Base-by-base conservation (phyloP, 129 eudicot genomes). In the Artemisia argyi region DNA sequence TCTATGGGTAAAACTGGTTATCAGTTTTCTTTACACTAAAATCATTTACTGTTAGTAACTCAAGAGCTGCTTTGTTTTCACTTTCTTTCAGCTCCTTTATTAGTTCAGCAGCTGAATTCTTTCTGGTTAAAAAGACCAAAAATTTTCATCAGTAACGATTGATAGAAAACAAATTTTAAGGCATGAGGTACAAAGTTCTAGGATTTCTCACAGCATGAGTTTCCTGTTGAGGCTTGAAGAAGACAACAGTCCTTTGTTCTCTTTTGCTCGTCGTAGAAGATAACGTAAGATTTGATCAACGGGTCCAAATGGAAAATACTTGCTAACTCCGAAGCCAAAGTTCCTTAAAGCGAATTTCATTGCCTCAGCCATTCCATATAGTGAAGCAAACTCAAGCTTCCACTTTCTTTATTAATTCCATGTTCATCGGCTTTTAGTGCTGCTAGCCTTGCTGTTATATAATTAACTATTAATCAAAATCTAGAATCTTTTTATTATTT, bases 181-280 rank as follows among this genome's bases (percentile, higher is more conserved):
- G 3, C 18, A 12, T 52, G 20, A 74, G 20, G 44, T 65, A 39
- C 26, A 60, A 18, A 9, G 26, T 49, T 64, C 32, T 3, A 3
- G 1, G 1, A 50, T 39, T 42, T 51, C 51, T 78, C 81, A 92
- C 98, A 86, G 80, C 87, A 92, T 85, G 19, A 92, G 91, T 63
- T 78, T 51, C 57, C 94, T 85, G 65, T 92, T 96, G 28, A 85
- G 78, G 24, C 70, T 57, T 8, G 96, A 83, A 26, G 91, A 73
- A 72, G 96, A 81, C 71, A 89, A 70, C 64, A 89, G 17, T 12
- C 96, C 98, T 78, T 84, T 85, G 83, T 92, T 92, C 69, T 92
- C 98, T 69, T 92, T 95, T 1, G 96, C 98, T 72, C 98, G 78
- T 42, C 98, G 83, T n/a, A 92, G 51, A 30, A 92, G 96, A 73